Percentiles rank a stretch among this genome's conserved stretches.
These are phyloP conservation scores for Kluyveromyces siamensis DNA, from an alignment of 805 yeast genomes.

Conservation along the genomic window DNA sequence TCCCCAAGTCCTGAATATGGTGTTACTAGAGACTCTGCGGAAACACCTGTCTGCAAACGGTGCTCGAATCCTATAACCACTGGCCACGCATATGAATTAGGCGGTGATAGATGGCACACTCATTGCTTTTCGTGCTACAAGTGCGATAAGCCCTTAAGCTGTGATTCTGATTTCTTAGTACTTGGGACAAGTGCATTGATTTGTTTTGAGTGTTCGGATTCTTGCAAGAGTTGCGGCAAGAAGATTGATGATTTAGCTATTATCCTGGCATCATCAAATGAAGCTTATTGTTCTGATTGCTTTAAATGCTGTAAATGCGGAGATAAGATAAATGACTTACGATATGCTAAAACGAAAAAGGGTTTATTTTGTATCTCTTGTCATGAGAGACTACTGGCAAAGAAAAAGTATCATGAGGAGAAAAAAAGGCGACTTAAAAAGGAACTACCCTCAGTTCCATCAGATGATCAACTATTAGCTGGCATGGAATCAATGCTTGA, in stretches of 20 bases:
- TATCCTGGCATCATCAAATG: slow-evolving; percentile 69
- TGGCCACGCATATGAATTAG: slow-evolving; percentile 92
- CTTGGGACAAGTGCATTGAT: slow-evolving; percentile 88
- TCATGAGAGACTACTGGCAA: slow-evolving; percentile 73
- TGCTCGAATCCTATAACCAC: slow-evolving; percentile 56
- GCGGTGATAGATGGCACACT: slow-evolving; percentile 94
- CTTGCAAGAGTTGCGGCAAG: slow-evolving; percentile 74
- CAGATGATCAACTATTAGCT: neutral
- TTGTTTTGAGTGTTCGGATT: slow-evolving; percentile 87
- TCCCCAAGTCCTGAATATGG: neutral
- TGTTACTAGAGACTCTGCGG: neutral
- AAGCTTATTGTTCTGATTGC: slow-evolving; percentile 86
- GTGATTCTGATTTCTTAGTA: slow-evolving; percentile 82
- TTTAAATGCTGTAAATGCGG: slow-evolving; percentile 86
- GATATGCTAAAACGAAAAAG: slow-evolving; percentile 87
- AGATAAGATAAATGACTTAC: slow-evolving; percentile 72
- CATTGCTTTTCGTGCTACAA: slow-evolving; percentile 86
- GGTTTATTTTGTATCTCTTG: slow-evolving; percentile 91
- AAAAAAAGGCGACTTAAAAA: slow-evolving; percentile 22
- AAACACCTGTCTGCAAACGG: slow-evolving; percentile 30
- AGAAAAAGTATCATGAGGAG: slow-evolving; percentile 45
- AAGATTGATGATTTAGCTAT: slow-evolving; percentile 91
- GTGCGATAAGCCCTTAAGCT: slow-evolving; percentile 69
- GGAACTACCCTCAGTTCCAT: slow-evolving; percentile 12
- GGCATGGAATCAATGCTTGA: neutral